These are phyloP conservation scores for Kwoniella dendrophila DNA, from an alignment of 768 basidiomycete species.

Conservation along the genomic window DNA sequence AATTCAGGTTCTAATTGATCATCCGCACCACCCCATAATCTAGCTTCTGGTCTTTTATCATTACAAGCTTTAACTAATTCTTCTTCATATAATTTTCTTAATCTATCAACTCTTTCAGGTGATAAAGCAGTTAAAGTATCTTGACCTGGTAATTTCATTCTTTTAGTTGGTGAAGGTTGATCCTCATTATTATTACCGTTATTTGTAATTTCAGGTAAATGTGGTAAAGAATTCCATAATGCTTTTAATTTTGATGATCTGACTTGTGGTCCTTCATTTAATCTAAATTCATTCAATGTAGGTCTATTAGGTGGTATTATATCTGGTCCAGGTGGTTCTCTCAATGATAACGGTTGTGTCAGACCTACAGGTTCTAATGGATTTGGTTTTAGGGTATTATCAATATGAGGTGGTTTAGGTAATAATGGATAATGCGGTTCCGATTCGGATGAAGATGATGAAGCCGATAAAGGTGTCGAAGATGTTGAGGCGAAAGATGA, in stretches of 20 bases:
- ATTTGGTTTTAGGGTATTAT: conserved; percentile 11
- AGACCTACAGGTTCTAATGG: conserved; percentile 36
- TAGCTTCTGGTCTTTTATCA: conserved; percentile 48
- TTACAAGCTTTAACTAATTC: conserved; percentile 65
- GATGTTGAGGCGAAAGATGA: conserved; percentile 22
- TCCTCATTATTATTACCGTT: not conserved
- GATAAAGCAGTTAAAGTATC: conserved; percentile 57
- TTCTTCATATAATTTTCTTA: conserved; percentile 72
- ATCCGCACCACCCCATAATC: conserved; percentile 54
- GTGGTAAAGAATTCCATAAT: conserved; percentile 52
- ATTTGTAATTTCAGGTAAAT: conserved; percentile 28
- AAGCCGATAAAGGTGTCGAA: too few relatives aligned
- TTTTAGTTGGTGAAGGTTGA: conserved; percentile 39
- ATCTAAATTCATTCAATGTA: conserved; percentile 52
- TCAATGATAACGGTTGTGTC: conserved; percentile 32
- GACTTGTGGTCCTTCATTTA: conserved; percentile 45
- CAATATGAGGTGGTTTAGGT: conserved; percentile 25
- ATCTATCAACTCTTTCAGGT: conserved; percentile 64
- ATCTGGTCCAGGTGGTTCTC: conserved; percentile 50
- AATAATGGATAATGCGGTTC: conserved; percentile 19
- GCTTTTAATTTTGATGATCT: conserved; percentile 51
- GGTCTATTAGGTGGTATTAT: conserved; percentile 38
- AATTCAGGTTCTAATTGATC: conserved; percentile 42
- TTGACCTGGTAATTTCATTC: conserved; percentile 49
- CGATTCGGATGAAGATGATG: not conserved